Evolutionary conservation across 1,139 yeast species (phyloP).

Genomic region (Scheffersomyces segobiensis): DNA sequence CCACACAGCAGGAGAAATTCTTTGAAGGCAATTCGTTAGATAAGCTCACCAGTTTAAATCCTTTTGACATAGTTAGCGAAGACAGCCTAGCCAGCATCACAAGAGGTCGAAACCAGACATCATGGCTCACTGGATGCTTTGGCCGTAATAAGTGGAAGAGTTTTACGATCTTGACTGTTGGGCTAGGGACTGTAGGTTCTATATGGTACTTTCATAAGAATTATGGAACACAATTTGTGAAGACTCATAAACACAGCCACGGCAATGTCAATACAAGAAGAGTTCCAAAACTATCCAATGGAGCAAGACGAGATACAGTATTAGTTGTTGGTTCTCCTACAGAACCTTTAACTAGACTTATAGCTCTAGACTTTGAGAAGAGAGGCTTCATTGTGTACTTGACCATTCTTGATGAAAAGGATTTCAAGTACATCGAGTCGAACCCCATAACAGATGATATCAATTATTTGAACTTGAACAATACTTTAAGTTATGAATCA

Average conservation of each 20-base stretch:
- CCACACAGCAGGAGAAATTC: constrained; percentile 25
- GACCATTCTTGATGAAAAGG: constrained; percentile 66
- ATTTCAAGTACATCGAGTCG: constrained; percentile 56
- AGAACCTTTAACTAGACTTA: constrained; percentile 68
- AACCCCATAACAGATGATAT: constrained; percentile 57
- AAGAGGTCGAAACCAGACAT: not conserved
- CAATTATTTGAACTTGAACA: constrained; percentile 42
- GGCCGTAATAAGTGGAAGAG: constrained; percentile 16
- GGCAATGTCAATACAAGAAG: constrained; percentile 37
- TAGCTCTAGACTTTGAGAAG: constrained; percentile 72
- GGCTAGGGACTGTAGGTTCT: constrained; percentile 26
- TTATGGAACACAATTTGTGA: not conserved
- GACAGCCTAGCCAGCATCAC: not conserved
- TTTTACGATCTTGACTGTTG: constrained; percentile 25
- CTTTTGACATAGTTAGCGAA: constrained; percentile 3
- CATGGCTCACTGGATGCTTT: constrained; percentile 10
- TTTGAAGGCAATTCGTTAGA: constrained; percentile 18
- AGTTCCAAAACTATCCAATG: constrained; percentile 64
- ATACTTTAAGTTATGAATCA: constrained; percentile 29
- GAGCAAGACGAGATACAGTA: constrained; percentile 74
- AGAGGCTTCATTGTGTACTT: constrained; percentile 81
- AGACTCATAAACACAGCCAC: constrained; percentile 4
- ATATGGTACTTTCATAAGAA: constrained; percentile 10
- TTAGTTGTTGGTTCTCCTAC: constrained; percentile 75
- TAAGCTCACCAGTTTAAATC: constrained; percentile 11